These are phyloP conservation scores for Dactylellina parvicollis DNA, from an alignment of 2,329 filamentous ascomycete genomes.

Conservation along the genomic window DNA sequence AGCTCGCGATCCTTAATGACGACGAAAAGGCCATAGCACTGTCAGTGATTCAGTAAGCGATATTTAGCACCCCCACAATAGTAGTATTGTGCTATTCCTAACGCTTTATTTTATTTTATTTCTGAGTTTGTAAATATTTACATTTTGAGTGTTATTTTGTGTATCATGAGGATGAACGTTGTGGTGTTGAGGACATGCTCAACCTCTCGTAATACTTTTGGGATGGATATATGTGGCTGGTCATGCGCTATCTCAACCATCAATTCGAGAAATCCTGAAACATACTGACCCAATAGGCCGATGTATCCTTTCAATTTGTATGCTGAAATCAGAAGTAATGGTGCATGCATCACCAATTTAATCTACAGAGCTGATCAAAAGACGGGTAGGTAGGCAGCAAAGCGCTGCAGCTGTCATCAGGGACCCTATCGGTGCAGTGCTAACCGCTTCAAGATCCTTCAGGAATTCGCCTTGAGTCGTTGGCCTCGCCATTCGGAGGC, in stretches of 20 bases:
- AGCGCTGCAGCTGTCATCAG: background rate
- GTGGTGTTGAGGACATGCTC: too few species aligned
- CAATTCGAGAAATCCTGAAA: background rate
- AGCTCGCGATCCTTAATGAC: too few species aligned
- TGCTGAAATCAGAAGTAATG: background rate
- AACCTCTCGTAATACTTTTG: too few species aligned
- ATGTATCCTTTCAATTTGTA: background rate
- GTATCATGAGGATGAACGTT: too few species aligned
- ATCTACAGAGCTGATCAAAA: background rate
- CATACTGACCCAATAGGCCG: background rate
- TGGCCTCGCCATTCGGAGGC: conserved; percentile 8
- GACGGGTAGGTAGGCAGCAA: background rate
- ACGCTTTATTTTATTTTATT: too few species aligned
- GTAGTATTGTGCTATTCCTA: background rate
- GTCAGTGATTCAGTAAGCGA: background rate
- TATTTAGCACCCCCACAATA: background rate
- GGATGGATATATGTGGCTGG: too few species aligned
- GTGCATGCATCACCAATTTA: background rate
- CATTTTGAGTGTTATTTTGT: background rate
- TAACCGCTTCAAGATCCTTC: background rate
- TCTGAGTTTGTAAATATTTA: background rate
- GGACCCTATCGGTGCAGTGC: background rate
- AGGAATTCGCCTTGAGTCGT: background rate
- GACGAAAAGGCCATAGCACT: background rate
- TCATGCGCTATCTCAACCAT: too few species aligned